A percentile compares a stretch with the other conserved stretches of the same genome.
Evolutionary conservation across 495 filamentous ascomycete species (phyloP).

Genomic region (Immersiella caudata): DNA sequence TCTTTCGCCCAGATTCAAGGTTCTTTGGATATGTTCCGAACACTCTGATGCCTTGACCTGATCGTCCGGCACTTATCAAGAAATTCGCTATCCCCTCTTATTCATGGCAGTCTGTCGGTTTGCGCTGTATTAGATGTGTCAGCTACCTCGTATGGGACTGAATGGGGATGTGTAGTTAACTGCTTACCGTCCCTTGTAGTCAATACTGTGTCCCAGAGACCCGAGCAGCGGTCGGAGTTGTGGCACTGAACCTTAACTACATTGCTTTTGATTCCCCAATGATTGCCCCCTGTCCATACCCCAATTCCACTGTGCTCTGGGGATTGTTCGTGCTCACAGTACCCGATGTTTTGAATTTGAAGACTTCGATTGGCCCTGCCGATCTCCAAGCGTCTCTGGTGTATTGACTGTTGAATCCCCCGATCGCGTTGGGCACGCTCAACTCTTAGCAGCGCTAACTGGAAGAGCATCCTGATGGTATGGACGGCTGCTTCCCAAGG

Average conservation of each 20-base stretch:
- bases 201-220: slow-evolving; percentile 7
- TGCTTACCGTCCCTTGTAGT: not conserved
- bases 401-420: not conserved
- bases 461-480: not conserved
- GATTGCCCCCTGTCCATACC: not conserved
- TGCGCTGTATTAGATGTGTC: too few species aligned
- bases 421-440: not conserved
- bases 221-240: slow-evolving; percentile 2
- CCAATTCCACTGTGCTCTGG: too few species aligned
- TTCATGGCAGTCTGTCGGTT: too few species aligned
- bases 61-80: too few species aligned
- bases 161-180: too few species aligned
- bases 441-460: not conserved
- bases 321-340: too few species aligned
- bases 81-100: too few species aligned
- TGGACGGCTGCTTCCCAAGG: not conserved
- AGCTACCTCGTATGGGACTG: too few species aligned
- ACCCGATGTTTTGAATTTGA: not conserved
- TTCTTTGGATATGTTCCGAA: too few species aligned
- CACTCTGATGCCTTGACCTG: too few species aligned
- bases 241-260: slow-evolving; percentile 18
- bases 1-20: too few species aligned
- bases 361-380: not conserved
- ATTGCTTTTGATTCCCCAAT: not conserved
- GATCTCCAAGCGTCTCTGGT: not conserved